Conservation (phyloP, 1,284 basidiomycete species). For the Melampsora abietis-canadensis region DNA sequence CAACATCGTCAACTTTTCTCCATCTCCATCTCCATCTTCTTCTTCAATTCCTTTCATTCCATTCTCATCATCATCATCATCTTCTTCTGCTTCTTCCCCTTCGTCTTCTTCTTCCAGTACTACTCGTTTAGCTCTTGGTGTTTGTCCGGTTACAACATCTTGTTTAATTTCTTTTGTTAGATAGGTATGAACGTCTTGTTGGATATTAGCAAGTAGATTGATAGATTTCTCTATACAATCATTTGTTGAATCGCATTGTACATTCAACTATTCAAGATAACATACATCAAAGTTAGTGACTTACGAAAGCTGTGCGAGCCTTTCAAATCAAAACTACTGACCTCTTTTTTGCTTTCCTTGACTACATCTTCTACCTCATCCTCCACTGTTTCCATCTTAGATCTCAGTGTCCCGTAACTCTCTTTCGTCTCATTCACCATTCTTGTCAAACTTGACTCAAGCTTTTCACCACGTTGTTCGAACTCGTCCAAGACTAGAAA, state of each 20-base stretch:
- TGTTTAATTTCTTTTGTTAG: constrained; percentile 52
- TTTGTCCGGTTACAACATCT: constrained; percentile 57
- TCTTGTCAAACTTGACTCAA: neutral
- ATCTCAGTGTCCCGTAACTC: constrained; percentile 46
- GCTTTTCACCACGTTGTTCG: neutral
- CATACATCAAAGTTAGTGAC: constrained; percentile 18
- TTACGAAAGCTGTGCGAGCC: constrained; percentile 17
- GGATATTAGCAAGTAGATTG: constrained; percentile 48
- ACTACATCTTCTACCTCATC: constrained; percentile 37
- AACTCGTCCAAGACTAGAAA: neutral
- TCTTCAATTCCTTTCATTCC: neutral
- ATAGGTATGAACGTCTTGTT: constrained; percentile 49
- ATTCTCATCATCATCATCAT: neutral
- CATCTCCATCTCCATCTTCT: neutral
- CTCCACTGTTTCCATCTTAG: constrained; percentile 47
- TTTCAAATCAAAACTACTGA: neutral
- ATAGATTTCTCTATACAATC: constrained; percentile 43
- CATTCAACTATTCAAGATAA: neutral
- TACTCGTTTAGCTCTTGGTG: constrained; percentile 54
- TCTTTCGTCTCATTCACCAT: constrained; percentile 46
- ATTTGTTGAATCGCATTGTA: constrained; percentile 37
- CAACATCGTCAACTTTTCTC: too few relatives aligned
- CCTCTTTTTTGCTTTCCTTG: neutral
- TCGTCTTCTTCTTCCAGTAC: constrained; percentile 8
- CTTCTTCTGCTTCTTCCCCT: neutral